Evolutionary conservation across 345 rosid species (phyloP).

Genomic region (Bruguiera parviflora): DNA sequence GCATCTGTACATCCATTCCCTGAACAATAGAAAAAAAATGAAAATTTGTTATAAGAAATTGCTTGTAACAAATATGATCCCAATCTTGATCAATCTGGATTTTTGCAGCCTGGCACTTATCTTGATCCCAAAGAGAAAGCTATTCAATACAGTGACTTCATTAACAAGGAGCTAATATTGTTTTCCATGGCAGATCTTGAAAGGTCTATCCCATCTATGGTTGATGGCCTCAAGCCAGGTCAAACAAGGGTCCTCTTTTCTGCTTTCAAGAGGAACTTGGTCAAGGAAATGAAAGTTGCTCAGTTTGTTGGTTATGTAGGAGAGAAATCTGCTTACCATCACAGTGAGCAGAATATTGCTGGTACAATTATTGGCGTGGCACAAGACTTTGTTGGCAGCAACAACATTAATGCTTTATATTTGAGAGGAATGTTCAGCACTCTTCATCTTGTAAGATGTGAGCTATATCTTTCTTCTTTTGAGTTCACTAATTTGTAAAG

Average conservation of each 20-base stretch:
- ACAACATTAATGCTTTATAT: slow-evolving; percentile 80
- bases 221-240: slow-evolving; percentile 95
- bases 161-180: slow-evolving; percentile 91
- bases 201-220: slow-evolving; percentile 93
- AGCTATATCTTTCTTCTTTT: no score
- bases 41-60: not conserved
- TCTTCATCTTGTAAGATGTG: slow-evolving; percentile 53
- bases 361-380: slow-evolving; percentile 90
- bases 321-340: slow-evolving; percentile 90
- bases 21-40: not conserved
- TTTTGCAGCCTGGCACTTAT: slow-evolving; percentile 80
- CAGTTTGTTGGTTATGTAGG: slow-evolving; percentile 88
- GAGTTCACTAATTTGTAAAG: no score
- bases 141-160: slow-evolving; percentile 81
- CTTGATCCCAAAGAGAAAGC: slow-evolving; percentile 67
- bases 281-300: slow-evolving; percentile 68
- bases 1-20: not conserved
- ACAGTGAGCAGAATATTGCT: slow-evolving; percentile 90
- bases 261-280: slow-evolving; percentile 78
- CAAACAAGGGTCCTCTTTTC: slow-evolving; percentile 92
- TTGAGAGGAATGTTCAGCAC: slow-evolving; percentile 90
- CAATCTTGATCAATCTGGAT: not conserved
- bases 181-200: slow-evolving; percentile 96
- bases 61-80: not conserved
- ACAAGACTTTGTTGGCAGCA: slow-evolving; percentile 92